Base-by-base conservation (phyloP, 306 rosid genomes). In the Alnus glutinosa region DNA sequence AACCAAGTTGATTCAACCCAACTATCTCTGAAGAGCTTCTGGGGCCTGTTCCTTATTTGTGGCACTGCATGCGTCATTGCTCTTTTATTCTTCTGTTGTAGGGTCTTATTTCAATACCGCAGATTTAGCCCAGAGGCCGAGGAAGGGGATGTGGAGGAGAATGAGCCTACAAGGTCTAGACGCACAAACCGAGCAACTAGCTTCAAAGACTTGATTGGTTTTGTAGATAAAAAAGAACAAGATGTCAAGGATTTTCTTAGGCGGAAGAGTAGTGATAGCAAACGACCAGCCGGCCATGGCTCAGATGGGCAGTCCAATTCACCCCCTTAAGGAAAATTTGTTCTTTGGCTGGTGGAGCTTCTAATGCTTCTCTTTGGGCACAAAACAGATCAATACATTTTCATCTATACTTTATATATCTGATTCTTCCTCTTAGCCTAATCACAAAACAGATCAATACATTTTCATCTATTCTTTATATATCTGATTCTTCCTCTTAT, bases 41-140 rank as follows among this genome's bases (percentile, higher is more conserved):
- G 98, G 98, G 98, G 93, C 55, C 79, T 94, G 55, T 94, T 94
- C 71, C 88, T 92, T 55, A 83, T 90, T 10, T 85, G 92, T 47
- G 96, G 94, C 62, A 66, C 81, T 73, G 86, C 87, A 2, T 90
- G 93, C 79, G 16, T 73, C 86, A 52, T 86, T 83, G 83, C 96
- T 71, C 85, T 94, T 42, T 28, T 63, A n/a, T 48, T 77, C 6
- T 94, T 89, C 83, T 92, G 81, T 81, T 47, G 55, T 23, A 84
- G 87, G 83, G 86, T 90, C 75, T 34, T 75, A 2, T 77, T 77
- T 61, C 97, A 94, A 70, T 94, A 83, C 74, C 85, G 72, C 66
- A 87, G 80, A 68, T 91, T 88, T 71, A 75, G 6, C 57, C 92
- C 94, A 0, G 88, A 88, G 42, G 75, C 57, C 9, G 84, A 69